Evolutionary conservation across 1,284 basidiomycete genomes (phyloP).

Genomic region (Thelephora terrestris): DNA sequence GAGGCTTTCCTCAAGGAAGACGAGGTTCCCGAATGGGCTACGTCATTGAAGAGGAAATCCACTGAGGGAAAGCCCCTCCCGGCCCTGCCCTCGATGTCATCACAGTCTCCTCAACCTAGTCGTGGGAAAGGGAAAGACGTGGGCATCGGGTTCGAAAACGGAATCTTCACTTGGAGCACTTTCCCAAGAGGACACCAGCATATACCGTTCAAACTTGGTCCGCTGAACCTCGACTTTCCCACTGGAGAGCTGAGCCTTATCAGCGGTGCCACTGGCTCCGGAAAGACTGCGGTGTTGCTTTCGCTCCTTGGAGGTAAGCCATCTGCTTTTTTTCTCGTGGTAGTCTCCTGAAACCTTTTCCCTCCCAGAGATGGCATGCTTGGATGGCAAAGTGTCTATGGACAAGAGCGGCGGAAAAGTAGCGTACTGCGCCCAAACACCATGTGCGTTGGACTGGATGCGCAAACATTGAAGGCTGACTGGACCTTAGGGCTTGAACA

Average conservation of each 20-base stretch:
- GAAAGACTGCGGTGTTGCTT: slow-evolving; percentile 63
- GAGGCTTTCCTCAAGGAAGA: slow-evolving; percentile 50
- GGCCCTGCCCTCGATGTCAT: neutral
- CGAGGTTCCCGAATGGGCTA: slow-evolving; percentile 61
- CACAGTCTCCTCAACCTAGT: no score
- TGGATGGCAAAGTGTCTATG: slow-evolving; percentile 47
- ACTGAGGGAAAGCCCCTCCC: slow-evolving; percentile 1
- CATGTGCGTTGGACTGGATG: slow-evolving; percentile 35
- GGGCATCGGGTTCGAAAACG: slow-evolving; percentile 44
- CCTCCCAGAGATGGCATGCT: slow-evolving; percentile 55
- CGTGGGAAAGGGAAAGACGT: neutral
- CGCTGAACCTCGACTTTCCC: slow-evolving; percentile 51
- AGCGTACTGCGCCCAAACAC: slow-evolving; percentile 58
- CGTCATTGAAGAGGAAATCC: slow-evolving; percentile 31
- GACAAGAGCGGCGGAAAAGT: slow-evolving; percentile 55
- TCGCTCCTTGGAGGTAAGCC: slow-evolving; percentile 55
- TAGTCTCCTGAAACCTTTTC: neutral
- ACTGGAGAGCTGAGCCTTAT: slow-evolving; percentile 51
- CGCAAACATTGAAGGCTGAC: slow-evolving; percentile 2
- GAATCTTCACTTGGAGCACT: slow-evolving; percentile 48
- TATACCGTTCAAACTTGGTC: slow-evolving; percentile 41
- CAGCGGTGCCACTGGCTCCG: slow-evolving; percentile 69
- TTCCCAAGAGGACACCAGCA: slow-evolving; percentile 20
- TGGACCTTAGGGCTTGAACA: slow-evolving; percentile 47
- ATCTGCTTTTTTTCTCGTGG: slow-evolving; percentile 9